Evolutionary conservation across 495 filamentous ascomycete species (phyloP), one percentile per base, ranked within the genome.

Genomic region (Aspergillus saccharolyticus): DNA sequence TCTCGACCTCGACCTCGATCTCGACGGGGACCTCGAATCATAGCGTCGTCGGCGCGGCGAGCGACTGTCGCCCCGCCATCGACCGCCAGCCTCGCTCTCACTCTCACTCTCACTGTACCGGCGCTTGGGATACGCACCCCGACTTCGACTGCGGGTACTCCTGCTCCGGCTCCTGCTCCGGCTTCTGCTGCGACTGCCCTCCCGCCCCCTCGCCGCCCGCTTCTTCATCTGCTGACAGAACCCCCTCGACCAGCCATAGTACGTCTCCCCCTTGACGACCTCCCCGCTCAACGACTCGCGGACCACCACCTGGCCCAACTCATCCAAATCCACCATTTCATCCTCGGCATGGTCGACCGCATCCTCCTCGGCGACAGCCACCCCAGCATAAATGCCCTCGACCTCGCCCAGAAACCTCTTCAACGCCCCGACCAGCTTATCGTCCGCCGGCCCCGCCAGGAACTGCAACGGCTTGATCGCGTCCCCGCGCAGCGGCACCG

Each of bases 221-320:
- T 80, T 80, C 66, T 85, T 89, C 88, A 93, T 95, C 58, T 86
- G 85, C 60, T 89, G 79, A 71, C 89, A 95, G 61, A 95, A 96
- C 8, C 74, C 70, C 45, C 79, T 82, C 15, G 88, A 91, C 91
- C 91, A 96, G 42, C 89, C 91, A 65, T 94, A 94, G 64, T 96
- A 95, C 8, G 84, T 85, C 30, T 93, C 85, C 8, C 85, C 83
- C n/a, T 71, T 63, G 10, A 76, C 53, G 18, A 85, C 69, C 14
- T 89, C 83, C 0, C 83, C 85, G 1, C 79, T 83, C 10, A 79
- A 76, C 57, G 83, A 80, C 55, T 89, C 84, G 1, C 79, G 67
- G 12, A 85, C 65, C 10, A 91, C 71, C 8, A 75, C 68, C 66
- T 92, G 87, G 17, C 91, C 91, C 24, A 96, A 75, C 56, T 85